These are phyloP conservation scores for Eucalyptus fibrosa DNA, from an alignment of 345 rosid genomes.

Conservation along the genomic window DNA sequence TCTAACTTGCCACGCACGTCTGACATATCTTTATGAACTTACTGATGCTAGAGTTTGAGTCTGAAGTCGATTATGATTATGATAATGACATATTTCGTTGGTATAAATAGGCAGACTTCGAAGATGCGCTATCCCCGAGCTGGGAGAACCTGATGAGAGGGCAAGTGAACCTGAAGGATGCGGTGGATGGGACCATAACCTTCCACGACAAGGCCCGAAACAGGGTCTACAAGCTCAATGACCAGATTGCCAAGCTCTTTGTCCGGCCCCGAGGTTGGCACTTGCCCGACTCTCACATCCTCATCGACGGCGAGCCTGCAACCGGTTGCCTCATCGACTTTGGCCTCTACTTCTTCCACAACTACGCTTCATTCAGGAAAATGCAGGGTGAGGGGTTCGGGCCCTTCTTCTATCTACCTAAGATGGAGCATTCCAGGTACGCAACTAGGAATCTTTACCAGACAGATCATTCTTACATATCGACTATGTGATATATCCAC, in stretches of 20 bases:
- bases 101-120: slow-evolving; percentile 66
- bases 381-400: slow-evolving; percentile 76
- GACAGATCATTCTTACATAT: not conserved
- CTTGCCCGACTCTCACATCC: slow-evolving; percentile 72
- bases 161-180: slow-evolving; percentile 84
- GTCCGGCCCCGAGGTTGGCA: slow-evolving; percentile 96
- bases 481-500: not conserved
- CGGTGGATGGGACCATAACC: slow-evolving; percentile 68
- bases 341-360: slow-evolving; percentile 86
- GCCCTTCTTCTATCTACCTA: slow-evolving; percentile 93
- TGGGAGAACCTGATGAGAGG: slow-evolving; percentile 96
- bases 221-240: slow-evolving; percentile 76
- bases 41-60: not conserved
- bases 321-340: slow-evolving; percentile 87
- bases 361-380: slow-evolving; percentile 44
- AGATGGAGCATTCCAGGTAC: slow-evolving; percentile 92
- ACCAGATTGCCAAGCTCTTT: slow-evolving; percentile 69
- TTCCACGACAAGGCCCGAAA: slow-evolving; percentile 72
- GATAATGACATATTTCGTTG: not conserved
- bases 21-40: not conserved
- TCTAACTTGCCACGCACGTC: not conserved
- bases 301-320: slow-evolving; percentile 82
- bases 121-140: slow-evolving; percentile 84
- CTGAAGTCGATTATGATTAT: not conserved
- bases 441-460: not conserved